phyloP scores from a whole-genome alignment of 164 flowering plant genomes.

The Piper longum region DNA sequence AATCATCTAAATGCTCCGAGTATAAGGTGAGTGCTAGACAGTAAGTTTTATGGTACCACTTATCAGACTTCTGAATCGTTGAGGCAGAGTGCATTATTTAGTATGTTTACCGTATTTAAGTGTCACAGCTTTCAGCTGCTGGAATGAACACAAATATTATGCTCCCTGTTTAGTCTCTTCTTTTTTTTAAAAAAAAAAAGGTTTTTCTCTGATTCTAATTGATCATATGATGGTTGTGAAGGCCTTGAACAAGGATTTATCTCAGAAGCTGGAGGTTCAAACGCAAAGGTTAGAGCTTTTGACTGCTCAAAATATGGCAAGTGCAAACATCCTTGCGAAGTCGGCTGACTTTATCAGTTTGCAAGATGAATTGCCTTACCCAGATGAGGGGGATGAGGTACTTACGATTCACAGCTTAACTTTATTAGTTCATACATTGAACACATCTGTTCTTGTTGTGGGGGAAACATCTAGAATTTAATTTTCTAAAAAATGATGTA shows the following conservation, averaged over 20 bases:
- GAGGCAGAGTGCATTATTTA: background rate
- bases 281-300: conserved; percentile 92
- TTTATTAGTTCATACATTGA: too few species aligned
- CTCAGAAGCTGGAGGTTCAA: conserved; percentile 72
- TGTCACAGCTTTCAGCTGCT: background rate
- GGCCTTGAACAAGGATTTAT: conserved; percentile 83
- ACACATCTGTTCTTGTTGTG: background rate
- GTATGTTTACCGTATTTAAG: background rate
- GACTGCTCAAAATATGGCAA: conserved; percentile 76
- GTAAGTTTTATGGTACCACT: background rate
- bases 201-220: background rate
- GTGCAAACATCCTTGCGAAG: conserved; percentile 24
- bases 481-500: background rate
- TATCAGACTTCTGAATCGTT: background rate
- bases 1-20: conserved; percentile 51
- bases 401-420: background rate
- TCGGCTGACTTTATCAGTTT: conserved; percentile 26
- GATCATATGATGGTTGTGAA: conserved; percentile 15
- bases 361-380: conserved; percentile 32
- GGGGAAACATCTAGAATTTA: background rate
- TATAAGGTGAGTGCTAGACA: conserved; percentile 40
- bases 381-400: conserved; percentile 99
- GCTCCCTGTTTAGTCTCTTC: background rate
- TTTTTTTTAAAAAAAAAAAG: background rate
- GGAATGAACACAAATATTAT: background rate